Evolutionary conservation across 1,284 basidiomycete species (phyloP).

Genomic region (Albatrellus sp.): DNA sequence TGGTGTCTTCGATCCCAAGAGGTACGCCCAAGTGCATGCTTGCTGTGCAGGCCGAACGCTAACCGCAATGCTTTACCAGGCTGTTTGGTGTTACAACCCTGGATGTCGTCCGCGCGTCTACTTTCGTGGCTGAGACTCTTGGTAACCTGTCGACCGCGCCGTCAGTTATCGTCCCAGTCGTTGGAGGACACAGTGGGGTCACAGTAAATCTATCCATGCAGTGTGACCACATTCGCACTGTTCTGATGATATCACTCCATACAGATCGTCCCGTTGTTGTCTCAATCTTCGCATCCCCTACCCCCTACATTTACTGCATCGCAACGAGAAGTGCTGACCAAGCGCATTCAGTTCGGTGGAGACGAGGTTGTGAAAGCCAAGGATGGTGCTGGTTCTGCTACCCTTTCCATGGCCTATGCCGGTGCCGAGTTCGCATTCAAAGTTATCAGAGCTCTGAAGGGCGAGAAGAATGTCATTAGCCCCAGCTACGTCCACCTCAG

Average conservation of each 20-base stretch:
- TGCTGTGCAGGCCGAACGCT: not conserved
- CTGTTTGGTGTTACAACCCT: slow-evolving; percentile 97
- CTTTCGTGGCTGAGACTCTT: slow-evolving; percentile 80
- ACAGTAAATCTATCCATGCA: slow-evolving; percentile 40
- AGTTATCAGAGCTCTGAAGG: slow-evolving; percentile 76
- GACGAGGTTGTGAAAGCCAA: slow-evolving; percentile 78
- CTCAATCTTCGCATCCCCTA: slow-evolving; percentile 73
- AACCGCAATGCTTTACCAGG: slow-evolving; percentile 24
- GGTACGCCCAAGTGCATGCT: slow-evolving; percentile 28
- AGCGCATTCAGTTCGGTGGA: slow-evolving; percentile 70
- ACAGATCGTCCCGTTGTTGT: slow-evolving; percentile 91
- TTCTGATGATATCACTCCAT: not conserved
- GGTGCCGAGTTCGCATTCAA: slow-evolving; percentile 71
- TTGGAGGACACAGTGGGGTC: slow-evolving; percentile 94
- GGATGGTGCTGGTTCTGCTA: slow-evolving; percentile 67
- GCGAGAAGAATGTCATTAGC: slow-evolving; percentile 77
- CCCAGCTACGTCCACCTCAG: slow-evolving; percentile 80
- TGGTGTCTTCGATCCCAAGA: slow-evolving; percentile 84
- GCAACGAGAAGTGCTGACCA: slow-evolving; percentile 39
- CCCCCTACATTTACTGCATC: slow-evolving; percentile 41
- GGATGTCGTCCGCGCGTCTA: slow-evolving; percentile 94
- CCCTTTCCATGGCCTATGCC: slow-evolving; percentile 69
- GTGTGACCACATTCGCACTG: slow-evolving; percentile 10
- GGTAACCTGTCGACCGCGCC: slow-evolving; percentile 52
- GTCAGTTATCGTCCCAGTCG: slow-evolving; percentile 76